Percentiles rank a stretch among this genome's conserved stretches.
These are phyloP conservation scores for Mycena epipterygia DNA, from an alignment of 768 basidiomycete species.

Conservation along the genomic window DNA sequence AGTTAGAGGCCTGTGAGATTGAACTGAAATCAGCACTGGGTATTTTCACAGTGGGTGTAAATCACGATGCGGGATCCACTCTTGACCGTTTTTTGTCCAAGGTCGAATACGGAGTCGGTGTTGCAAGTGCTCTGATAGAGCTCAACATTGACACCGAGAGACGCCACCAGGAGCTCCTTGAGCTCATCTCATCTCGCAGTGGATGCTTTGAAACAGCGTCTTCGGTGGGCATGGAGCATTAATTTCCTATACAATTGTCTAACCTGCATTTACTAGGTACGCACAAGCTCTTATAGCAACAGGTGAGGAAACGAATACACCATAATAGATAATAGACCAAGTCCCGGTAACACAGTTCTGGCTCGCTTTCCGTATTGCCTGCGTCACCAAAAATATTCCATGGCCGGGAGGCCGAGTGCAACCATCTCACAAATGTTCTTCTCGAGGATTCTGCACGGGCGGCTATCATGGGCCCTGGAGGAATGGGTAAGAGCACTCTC, in stretches of 20 bases:
- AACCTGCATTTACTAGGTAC: not conserved
- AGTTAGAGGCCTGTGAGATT: not conserved
- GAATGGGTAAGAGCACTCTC: not conserved
- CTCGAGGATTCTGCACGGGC: not conserved
- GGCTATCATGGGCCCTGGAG: not conserved
- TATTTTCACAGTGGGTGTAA: no score
- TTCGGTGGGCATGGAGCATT: not conserved
- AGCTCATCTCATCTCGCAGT: not conserved
- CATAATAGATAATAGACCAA: not conserved
- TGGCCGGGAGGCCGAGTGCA: not conserved
- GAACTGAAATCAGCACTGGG: not conserved
- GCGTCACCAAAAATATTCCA: not conserved
- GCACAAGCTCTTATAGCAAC: not conserved
- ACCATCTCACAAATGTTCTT: not conserved
- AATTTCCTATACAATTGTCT: not conserved
- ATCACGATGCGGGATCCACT: no score
- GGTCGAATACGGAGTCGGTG: not conserved
- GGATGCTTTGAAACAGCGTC: not conserved
- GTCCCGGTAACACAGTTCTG: not conserved
- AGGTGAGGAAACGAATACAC: not conserved
- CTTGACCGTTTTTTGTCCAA: no score
- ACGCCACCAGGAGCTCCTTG: not conserved
- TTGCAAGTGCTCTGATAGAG: not conserved
- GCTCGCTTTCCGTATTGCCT: not conserved
- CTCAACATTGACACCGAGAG: not conserved